Conservation (phyloP, 805 yeast species). For the Yamadazyma sp. region DNA sequence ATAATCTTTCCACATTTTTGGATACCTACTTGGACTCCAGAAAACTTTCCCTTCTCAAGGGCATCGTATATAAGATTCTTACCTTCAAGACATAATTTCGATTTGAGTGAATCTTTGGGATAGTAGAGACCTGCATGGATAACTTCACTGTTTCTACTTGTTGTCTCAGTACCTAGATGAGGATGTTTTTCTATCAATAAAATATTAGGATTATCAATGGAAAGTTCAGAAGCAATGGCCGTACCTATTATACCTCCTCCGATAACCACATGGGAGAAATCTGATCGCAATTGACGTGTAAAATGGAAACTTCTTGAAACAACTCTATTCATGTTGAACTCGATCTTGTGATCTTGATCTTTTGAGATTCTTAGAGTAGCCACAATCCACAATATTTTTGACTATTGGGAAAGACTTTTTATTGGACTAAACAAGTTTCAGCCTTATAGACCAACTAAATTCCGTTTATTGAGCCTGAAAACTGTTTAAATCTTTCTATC, state of each 20-base stretch:
- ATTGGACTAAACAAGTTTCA: no score
- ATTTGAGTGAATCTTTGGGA: constrained; percentile 65
- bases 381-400: no score
- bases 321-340: not conserved
- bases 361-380: no score
- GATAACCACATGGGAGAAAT: constrained; percentile 67
- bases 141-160: constrained; percentile 89
- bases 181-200: constrained; percentile 67
- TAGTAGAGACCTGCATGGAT: constrained; percentile 89
- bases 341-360: constrained; percentile 1
- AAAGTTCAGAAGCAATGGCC: constrained; percentile 73
- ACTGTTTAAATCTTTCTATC: no score
- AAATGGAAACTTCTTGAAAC: not conserved
- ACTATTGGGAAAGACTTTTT: no score
- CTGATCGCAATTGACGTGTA: constrained; percentile 19
- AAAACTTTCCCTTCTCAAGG: constrained; percentile 24
- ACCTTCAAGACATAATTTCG: constrained; percentile 71
- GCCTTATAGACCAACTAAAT: no score
- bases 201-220: constrained; percentile 44
- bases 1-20: constrained; percentile 78
- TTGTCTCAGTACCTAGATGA: constrained; percentile 72
- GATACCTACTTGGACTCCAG: constrained; percentile 43
- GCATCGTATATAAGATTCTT: constrained; percentile 64
- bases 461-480: no score
- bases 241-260: constrained; percentile 88